Base-by-base conservation (phyloP, 805 yeast genomes). In the Soucietia sequanensis region DNA sequence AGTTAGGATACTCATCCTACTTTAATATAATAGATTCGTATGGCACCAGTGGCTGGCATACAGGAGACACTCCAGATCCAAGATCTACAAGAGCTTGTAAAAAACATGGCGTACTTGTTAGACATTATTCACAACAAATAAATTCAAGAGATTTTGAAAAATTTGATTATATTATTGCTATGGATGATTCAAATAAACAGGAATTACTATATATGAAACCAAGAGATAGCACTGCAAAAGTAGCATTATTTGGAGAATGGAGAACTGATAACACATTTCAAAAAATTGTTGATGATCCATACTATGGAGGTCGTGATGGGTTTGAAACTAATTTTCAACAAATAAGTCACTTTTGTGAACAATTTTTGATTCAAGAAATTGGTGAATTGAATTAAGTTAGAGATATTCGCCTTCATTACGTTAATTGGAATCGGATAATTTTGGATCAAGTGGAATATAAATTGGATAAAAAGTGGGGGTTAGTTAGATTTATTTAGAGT, bases 11-110 rank as follows among this genome's bases (percentile, higher is more conserved):
- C 33, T 19, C 51, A 41, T 22, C 59, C 54, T 53, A 53, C n/a
- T 76, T 89, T 41, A 54, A 63, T 0, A 54, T 54, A 12, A 81
- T 88, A 21, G 96, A 90, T 52, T 88, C 96, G 0, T 90, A 81
- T 59, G 98, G 97, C 11, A 88, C 97, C 0, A 79, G 85, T 7
- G 84, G 82, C 1, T 91, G 80, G 65, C 97, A 90, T 52, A 61
- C 72, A 27, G 98, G 97, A 1, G 89, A 85, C 25, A 46, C 65
- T 2, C 96, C 98, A 0, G 98, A 91, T 59, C 51, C 74, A 12
- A 68, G 98, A 38, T 80, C 95, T 1, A 71, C 73, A 0, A 63
- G 73, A 16, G 80, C 87, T 1, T 88, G 96, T 56, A 60, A 68
- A 15, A 67, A 72, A 27, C 80, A 90, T 52, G 81, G 82, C 0